These are phyloP conservation scores for Seiridium unicorne DNA, from an alignment of 2,329 filamentous ascomycete genomes.

Conservation along the genomic window DNA sequence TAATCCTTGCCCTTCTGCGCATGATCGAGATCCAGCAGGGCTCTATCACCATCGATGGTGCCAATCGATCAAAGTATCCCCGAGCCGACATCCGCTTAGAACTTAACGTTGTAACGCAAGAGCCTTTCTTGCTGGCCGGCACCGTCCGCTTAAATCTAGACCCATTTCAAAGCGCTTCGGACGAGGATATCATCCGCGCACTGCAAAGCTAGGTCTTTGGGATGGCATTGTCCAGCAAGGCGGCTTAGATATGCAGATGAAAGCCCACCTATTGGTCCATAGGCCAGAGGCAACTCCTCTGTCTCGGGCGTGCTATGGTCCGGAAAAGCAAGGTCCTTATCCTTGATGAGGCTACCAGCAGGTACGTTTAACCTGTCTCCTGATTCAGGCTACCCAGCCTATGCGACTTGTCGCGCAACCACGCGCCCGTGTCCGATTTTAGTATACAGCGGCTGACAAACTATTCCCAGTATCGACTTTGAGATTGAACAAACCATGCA, in stretches of 20 bases:
- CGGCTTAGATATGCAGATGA: conserved; percentile 4
- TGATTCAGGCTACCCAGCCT: too few relatives aligned
- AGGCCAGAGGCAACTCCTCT: conserved; percentile 14
- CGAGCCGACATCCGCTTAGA: conserved; percentile 5
- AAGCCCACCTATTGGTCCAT: conserved; percentile 1
- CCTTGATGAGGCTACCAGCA: conserved; percentile 17
- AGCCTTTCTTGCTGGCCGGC: conserved; percentile 15
- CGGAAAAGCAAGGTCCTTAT: conserved; percentile 13
- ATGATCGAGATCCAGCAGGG: conserved; percentile 12
- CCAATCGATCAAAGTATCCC: conserved; percentile 7
- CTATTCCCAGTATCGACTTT: neutral
- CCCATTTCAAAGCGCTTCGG: conserved; percentile 4
- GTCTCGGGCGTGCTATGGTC: conserved; percentile 15
- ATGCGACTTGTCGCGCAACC: too few relatives aligned
- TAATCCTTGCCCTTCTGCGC: conserved; percentile 11
- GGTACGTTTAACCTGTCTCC: neutral
- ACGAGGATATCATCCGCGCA: conserved; percentile 7
- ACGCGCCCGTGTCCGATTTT: neutral
- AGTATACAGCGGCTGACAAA: neutral
- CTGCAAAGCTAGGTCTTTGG: neutral
- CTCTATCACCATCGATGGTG: conserved; percentile 12
- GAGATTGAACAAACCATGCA: neutral
- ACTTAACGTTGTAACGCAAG: conserved; percentile 15
- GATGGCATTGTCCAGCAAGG: neutral
- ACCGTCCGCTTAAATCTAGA: conserved; percentile 15